A percentile compares a stretch with the other conserved stretches of the same genome.
Conservation (phyloP, 73 alveolate species). For the Symbiodinium natans region DNA sequence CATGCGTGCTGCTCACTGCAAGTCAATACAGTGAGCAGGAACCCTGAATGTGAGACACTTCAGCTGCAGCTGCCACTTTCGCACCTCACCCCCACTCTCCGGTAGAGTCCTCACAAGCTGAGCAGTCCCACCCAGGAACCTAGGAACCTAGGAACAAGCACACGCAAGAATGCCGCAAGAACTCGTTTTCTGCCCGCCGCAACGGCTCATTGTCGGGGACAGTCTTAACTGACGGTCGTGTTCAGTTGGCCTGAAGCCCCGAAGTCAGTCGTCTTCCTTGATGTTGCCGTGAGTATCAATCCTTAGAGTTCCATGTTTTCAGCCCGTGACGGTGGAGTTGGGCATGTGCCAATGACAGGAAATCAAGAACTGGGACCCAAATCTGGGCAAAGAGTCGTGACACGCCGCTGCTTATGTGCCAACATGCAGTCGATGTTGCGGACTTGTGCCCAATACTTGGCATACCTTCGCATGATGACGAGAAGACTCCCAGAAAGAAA, state of each 20-base stretch:
- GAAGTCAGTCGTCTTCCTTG: constrained; percentile 19
- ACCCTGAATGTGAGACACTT: neutral
- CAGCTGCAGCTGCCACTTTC: neutral
- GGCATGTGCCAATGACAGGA: neutral
- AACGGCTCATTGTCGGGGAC: too few species aligned
- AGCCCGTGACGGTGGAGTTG: too few species aligned
- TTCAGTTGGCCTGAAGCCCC: too few species aligned
- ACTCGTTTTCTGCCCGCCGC: too few species aligned
- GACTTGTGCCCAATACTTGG: constrained; percentile 86
- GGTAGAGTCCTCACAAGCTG: neutral
- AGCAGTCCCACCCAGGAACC: too few species aligned
- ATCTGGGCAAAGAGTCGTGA: neutral
- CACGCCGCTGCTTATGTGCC: constrained; percentile 87
- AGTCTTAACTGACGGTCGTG: too few species aligned
- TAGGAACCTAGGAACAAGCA: too few species aligned
- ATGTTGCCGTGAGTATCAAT: constrained; percentile 67
- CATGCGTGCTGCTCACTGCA: constrained; percentile 3
- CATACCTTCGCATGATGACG: constrained; percentile 8
- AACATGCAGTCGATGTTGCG: constrained; percentile 82
- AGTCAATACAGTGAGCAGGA: neutral
- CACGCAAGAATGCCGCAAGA: too few species aligned
- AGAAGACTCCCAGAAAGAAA: neutral
- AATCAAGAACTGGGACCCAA: neutral
- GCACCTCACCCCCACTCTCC: neutral
- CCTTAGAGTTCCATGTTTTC: constrained; percentile 25